Percentiles rank a stretch among this genome's conserved stretches.
These are phyloP conservation scores for Arachnomyces sp. DNA, from an alignment of 2,329 filamentous ascomycete genomes.

Conservation along the genomic window DNA sequence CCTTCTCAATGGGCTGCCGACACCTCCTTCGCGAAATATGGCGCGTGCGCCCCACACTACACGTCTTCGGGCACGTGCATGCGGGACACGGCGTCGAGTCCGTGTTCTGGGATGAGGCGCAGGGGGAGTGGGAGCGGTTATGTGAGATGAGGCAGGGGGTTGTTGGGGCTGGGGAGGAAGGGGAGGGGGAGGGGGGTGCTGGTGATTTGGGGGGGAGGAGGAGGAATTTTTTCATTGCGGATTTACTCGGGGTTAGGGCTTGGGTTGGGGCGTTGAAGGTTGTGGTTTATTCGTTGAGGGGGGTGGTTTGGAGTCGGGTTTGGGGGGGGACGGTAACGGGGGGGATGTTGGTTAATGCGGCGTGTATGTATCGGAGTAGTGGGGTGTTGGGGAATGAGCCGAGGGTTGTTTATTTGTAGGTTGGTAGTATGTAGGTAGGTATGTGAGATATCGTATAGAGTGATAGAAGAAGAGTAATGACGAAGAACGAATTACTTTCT, in stretches of 20 bases:
- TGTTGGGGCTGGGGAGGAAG: slow-evolving; percentile 16
- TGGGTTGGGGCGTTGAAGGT: slow-evolving; percentile 48
- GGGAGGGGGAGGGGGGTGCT: slow-evolving; percentile 6
- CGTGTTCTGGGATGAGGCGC: slow-evolving; percentile 66
- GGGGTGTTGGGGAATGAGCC: slow-evolving; percentile 30
- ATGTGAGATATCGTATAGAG: slow-evolving; percentile 5
- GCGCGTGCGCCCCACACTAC: slow-evolving; percentile 64
- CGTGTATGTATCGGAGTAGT: slow-evolving; percentile 34
- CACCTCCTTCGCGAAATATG: slow-evolving; percentile 63
- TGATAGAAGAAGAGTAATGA: slow-evolving; percentile 5
- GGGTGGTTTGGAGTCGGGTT: slow-evolving; percentile 45
- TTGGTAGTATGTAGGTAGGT: neutral
- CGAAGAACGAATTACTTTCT: slow-evolving; percentile 2
- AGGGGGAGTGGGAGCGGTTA: slow-evolving; percentile 62
- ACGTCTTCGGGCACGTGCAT: slow-evolving; percentile 83
- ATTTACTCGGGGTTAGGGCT: slow-evolving; percentile 16
- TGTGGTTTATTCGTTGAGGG: slow-evolving; percentile 47
- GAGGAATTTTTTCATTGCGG: slow-evolving; percentile 3
- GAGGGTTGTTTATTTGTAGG: slow-evolving; percentile 25
- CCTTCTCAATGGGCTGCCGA: slow-evolving; percentile 59
- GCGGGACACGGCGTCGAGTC: slow-evolving; percentile 61
- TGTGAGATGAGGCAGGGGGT: slow-evolving; percentile 31
- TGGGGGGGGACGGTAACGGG: slow-evolving; percentile 20
- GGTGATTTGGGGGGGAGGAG: slow-evolving; percentile 7
- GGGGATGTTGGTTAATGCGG: slow-evolving; percentile 54